A percentile compares a stretch with the other conserved stretches of the same genome.
These are phyloP conservation scores for Colletotrichum plurivorum DNA, from an alignment of 2,329 filamentous ascomycete genomes.

Conservation along the genomic window DNA sequence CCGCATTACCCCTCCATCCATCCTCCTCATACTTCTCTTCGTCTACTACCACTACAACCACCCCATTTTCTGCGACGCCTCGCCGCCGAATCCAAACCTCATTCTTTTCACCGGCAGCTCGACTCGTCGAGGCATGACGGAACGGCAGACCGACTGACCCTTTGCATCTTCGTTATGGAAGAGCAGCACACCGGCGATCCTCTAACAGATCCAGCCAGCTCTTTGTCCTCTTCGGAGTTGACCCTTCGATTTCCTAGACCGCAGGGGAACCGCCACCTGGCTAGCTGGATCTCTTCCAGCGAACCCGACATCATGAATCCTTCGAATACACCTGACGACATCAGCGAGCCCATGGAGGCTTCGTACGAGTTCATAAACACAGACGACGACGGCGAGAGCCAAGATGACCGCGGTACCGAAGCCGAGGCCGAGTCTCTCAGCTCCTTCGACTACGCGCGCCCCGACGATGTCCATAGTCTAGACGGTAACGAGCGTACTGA, in stretches of 20 bases:
- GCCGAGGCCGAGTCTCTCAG: constrained; percentile 64
- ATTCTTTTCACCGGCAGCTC: constrained; percentile 8
- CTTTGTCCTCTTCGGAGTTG: constrained; percentile 60
- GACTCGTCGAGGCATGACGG: constrained; percentile 54
- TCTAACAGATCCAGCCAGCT: constrained; percentile 31
- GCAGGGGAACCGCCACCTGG: constrained; percentile 67
- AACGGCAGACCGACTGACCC: constrained; percentile 50
- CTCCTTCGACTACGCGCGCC: constrained; percentile 63
- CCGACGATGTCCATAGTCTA: constrained; percentile 68
- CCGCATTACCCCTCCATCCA: constrained; percentile 41
- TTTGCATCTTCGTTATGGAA: constrained; percentile 66
- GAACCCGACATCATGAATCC: constrained; percentile 70
- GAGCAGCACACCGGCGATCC: constrained; percentile 51
- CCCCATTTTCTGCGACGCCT: constrained; percentile 13
- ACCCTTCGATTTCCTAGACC: constrained; percentile 70
- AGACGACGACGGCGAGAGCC: constrained; percentile 68
- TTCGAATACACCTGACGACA: constrained; percentile 58
- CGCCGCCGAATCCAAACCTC: constrained; percentile 5
- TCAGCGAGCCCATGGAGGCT: constrained; percentile 64
- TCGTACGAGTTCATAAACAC: constrained; percentile 70
- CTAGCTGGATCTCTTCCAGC: constrained; percentile 72
- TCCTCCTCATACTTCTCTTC: constrained; percentile 30
- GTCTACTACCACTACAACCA: constrained; percentile 29
- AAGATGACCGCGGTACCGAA: constrained; percentile 63
- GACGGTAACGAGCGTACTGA: constrained; percentile 63